Evolutionary conservation across 768 basidiomycete species (phyloP).

Genomic region (Baorangia bicolor): DNA sequence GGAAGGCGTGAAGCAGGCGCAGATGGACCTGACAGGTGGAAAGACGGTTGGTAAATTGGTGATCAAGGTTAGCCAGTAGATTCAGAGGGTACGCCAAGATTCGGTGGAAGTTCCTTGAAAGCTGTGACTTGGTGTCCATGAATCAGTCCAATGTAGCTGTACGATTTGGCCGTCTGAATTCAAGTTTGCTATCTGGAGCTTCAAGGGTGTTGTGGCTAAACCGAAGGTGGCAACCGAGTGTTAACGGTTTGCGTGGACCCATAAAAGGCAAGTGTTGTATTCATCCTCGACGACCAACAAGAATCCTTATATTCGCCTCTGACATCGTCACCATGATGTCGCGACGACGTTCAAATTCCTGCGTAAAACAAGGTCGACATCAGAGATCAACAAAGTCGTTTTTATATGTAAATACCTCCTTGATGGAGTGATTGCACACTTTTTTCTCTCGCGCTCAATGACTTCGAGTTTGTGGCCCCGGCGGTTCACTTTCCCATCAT

Average conservation of each 20-base stretch:
- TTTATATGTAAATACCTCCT: slow-evolving; percentile 21
- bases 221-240: not conserved
- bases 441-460: slow-evolving; percentile 18
- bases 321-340: slow-evolving; percentile 24
- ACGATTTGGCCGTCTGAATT: not conserved
- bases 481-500: slow-evolving; percentile 20
- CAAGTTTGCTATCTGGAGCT: not conserved
- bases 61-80: slow-evolving; percentile 54
- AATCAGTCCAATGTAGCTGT: slow-evolving; percentile 6
- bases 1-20: slow-evolving; percentile 75
- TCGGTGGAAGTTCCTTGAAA: not conserved
- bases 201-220: not conserved
- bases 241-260: not conserved
- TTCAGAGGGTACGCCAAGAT: not conserved
- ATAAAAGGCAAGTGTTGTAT: slow-evolving; percentile 27
- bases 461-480: slow-evolving; percentile 25
- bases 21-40: slow-evolving; percentile 73
- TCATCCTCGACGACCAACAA: slow-evolving; percentile 16
- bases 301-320: slow-evolving; percentile 19
- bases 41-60: slow-evolving; percentile 86
- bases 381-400: slow-evolving; percentile 15
- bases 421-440: not conserved
- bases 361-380: slow-evolving; percentile 23
- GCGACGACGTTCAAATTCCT: slow-evolving; percentile 9
- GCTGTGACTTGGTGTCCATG: not conserved